Evolutionary conservation across 768 basidiomycete genomes (phyloP).

Genomic region (Tremella fuciformis): DNA sequence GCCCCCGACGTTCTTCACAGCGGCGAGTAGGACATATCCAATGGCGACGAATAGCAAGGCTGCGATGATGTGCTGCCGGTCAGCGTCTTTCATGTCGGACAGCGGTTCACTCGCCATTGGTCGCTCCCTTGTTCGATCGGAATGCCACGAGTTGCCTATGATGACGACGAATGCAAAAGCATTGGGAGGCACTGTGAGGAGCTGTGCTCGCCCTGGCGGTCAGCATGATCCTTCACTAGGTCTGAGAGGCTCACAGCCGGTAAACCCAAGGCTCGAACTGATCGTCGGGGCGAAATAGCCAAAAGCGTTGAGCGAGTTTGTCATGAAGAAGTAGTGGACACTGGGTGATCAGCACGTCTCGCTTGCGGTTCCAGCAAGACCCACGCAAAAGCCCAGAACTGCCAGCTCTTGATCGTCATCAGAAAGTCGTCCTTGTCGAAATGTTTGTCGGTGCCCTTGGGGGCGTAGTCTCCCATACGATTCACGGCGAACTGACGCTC

Average conservation of each 20-base stretch:
- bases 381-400: slow-evolving; percentile 24
- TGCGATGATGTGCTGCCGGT: slow-evolving; percentile 32
- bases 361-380: not conserved
- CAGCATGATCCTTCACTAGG: slow-evolving; percentile 6
- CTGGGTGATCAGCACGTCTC: slow-evolving; percentile 12
- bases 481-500: slow-evolving; percentile 12
- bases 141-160: slow-evolving; percentile 41
- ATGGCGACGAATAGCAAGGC: slow-evolving; percentile 31
- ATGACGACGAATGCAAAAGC: slow-evolving; percentile 36
- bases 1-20: slow-evolving; percentile 28
- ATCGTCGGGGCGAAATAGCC: slow-evolving; percentile 28
- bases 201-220: slow-evolving; percentile 21
- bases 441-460: slow-evolving; percentile 19
- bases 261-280: slow-evolving; percentile 31
- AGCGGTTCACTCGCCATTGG: not conserved
- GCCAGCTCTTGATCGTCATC: slow-evolving; percentile 17
- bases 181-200: slow-evolving; percentile 34
- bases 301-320: slow-evolving; percentile 23
- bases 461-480: not conserved
- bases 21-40: slow-evolving; percentile 41
- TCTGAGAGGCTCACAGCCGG: slow-evolving; percentile 22
- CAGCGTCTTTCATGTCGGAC: not conserved
- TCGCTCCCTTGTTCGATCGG: slow-evolving; percentile 33
- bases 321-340: not conserved
- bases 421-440: slow-evolving; percentile 19